A percentile compares a stretch with the other conserved stretches of the same genome.
These are phyloP conservation scores for Cordyceps sp. DNA, from an alignment of 2,329 filamentous ascomycete genomes.

Conservation along the genomic window DNA sequence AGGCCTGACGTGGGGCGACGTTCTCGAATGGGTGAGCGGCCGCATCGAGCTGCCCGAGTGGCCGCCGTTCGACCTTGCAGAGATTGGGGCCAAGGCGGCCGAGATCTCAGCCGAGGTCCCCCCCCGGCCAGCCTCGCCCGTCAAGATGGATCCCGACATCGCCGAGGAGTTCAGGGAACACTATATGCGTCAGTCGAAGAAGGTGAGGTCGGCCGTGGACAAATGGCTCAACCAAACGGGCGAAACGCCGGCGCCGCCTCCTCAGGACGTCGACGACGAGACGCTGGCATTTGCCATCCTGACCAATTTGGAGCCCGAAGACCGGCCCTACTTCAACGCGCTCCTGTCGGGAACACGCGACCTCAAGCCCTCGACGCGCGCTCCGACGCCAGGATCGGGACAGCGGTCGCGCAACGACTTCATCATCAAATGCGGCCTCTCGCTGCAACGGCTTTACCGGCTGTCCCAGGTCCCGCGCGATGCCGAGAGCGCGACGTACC, in stretches of 20 bases:
- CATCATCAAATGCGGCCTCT: conserved; percentile 56
- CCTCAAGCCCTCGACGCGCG: conserved; percentile 38
- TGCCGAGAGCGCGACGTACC: conserved; percentile 70
- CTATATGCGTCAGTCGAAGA: conserved; percentile 80
- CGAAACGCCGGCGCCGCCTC: conserved; percentile 55
- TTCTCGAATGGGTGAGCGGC: conserved; percentile 82
- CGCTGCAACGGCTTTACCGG: conserved; percentile 74
- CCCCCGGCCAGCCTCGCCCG: conserved; percentile 39
- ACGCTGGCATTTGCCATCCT: conserved; percentile 87
- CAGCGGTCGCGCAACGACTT: conserved; percentile 54
- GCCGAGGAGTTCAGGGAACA: conserved; percentile 87
- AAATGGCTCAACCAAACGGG: conserved; percentile 74
- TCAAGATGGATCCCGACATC: conserved; percentile 81
- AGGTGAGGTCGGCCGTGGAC: conserved; percentile 82
- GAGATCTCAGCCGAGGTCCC: conserved; percentile 44
- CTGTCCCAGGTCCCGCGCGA: conserved; percentile 59
- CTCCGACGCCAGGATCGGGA: conserved; percentile 52
- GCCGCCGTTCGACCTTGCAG: conserved; percentile 69
- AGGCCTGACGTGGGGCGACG: conserved; percentile 87
- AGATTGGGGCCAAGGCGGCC: conserved; percentile 42
- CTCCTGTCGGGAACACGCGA: conserved; percentile 48
- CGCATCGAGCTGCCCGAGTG: conserved; percentile 71
- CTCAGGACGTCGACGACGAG: conserved; percentile 85
- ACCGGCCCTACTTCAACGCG: conserved; percentile 69
- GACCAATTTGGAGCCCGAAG: conserved; percentile 62